These are phyloP conservation scores for Stagonosporopsis vannaccii DNA, from an alignment of 2,329 filamentous ascomycete species.

Conservation along the genomic window DNA sequence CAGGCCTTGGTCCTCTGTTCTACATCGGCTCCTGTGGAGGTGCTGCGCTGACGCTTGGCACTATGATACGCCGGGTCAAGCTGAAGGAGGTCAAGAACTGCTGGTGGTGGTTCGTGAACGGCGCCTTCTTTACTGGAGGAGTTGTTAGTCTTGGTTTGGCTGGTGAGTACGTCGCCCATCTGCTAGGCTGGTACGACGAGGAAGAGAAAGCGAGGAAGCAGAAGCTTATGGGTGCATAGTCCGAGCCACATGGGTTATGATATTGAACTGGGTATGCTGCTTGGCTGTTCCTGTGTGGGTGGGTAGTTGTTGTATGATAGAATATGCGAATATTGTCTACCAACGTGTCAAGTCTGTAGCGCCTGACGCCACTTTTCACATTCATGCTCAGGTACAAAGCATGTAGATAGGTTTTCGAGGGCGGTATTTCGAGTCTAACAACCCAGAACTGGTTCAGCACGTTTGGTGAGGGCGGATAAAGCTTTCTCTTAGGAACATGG, in stretches of 20 bases:
- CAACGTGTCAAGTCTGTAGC: too few relatives aligned
- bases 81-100: constrained; percentile 65
- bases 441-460: too few relatives aligned
- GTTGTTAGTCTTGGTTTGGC: constrained; percentile 63
- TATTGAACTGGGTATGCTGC: neutral
- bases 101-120: constrained; percentile 71
- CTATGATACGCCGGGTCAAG: constrained; percentile 67
- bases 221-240: neutral
- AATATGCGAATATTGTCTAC: too few relatives aligned
- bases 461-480: too few relatives aligned
- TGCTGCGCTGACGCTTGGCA: constrained; percentile 60
- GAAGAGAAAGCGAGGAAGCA: constrained; percentile 17
- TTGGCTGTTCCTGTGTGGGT: neutral
- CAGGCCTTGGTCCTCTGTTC: constrained; percentile 65
- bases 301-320: neutral
- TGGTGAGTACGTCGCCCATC: constrained; percentile 58
- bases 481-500: too few relatives aligned
- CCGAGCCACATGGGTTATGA: neutral
- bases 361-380: too few relatives aligned
- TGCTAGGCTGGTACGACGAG: constrained; percentile 34
- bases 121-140: constrained; percentile 68
- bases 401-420: too few relatives aligned
- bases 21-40: constrained; percentile 66
- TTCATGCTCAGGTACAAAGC: too few relatives aligned
- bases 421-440: too few relatives aligned